Base-by-base conservation (phyloP, 2,329 filamentous ascomycete genomes). In the Phymatotrichopsis omnivora region DNA sequence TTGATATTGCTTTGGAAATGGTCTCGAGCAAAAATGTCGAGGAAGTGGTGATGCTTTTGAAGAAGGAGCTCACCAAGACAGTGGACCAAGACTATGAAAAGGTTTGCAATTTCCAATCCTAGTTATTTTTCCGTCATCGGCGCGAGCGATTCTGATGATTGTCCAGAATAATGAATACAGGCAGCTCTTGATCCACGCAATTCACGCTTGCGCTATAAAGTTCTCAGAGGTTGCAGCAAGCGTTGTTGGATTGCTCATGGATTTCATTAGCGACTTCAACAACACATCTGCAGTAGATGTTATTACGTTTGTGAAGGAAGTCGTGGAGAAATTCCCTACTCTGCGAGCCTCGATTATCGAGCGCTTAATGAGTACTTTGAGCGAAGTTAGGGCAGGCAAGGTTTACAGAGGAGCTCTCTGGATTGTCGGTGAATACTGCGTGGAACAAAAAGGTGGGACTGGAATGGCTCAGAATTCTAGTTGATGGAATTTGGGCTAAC, bases 1-100 rank as follows among this genome's bases (percentile, higher is more conserved):
- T 98, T 22, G 73, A 76, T 45, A 84, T 98, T 59, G 87, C 87
- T 10, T 71, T 98, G 63, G 87, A 95, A 56, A 96, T 98, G 91
- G 85, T 98, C 4, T 91, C 89, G 0, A 95, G 87, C 74, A 93
- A 94, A 69, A 98, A 98, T 56, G 87, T 98, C 5, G 91, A 96
- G 62, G 91, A 98, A 61, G 91, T 98, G 11, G 84, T 98, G 17
- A 75, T 96, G 60, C 73, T 98, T 1, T 72, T 98, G 50, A 98
- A 98, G 71, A 98, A 98, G 65, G 91, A 98, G 63, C 75, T 98
- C 22, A 80, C 85, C 53, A 98, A 96, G 73, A 98, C 91, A 0
- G 85, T 96, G 32, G 87, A 98, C 60, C 87, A 96, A 65, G 87
- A 95, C 64, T 52, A 95, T 67, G 91, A 98, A 70, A 96, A 96